phyloP scores from a whole-genome alignment of 164 flowering plant genomes.

The Paratinospora sagittata region DNA sequence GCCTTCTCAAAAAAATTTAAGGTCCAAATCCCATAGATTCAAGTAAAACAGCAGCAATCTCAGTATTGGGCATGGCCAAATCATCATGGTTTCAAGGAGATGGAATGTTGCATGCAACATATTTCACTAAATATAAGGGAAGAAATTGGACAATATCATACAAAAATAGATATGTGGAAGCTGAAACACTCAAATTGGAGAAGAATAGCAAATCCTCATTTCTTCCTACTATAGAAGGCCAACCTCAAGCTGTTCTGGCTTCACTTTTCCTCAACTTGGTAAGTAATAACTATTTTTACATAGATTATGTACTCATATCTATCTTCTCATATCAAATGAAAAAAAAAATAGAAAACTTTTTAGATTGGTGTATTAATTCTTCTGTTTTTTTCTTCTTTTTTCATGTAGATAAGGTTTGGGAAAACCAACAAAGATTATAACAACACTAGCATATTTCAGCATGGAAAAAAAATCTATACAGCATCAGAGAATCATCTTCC shows the following conservation, averaged over 20 bases:
- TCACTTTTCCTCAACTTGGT: slow-evolving; percentile 11
- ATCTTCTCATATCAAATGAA: neutral
- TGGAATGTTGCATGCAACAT: slow-evolving; percentile 1
- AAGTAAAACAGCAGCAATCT: neutral
- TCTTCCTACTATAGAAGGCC: slow-evolving; percentile 16
- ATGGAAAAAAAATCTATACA: slow-evolving; percentile 11
- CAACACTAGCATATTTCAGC: slow-evolving; percentile 19
- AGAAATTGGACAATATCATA: slow-evolving; percentile 13
- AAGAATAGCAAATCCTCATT: slow-evolving; percentile 13
- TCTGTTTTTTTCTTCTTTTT: no score
- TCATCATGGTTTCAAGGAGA: neutral
- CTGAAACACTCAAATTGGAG: slow-evolving; percentile 11
- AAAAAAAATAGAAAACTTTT: neutral
- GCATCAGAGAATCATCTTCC: slow-evolving; percentile 16
- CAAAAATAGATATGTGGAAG: slow-evolving; percentile 13
- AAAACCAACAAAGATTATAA: slow-evolving; percentile 12
- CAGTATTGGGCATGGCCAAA: slow-evolving; percentile 12
- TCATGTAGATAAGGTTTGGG: slow-evolving; percentile 9
- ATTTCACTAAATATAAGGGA: no score
- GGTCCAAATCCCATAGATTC: neutral
- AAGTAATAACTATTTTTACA: neutral
- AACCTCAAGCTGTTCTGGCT: slow-evolving; percentile 11
- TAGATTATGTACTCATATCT: neutral
- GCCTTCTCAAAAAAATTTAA: neutral
- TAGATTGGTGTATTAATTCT: neutral